Conservation (phyloP, 352 stramenopile species). For the Labyrinthula sp. region DNA sequence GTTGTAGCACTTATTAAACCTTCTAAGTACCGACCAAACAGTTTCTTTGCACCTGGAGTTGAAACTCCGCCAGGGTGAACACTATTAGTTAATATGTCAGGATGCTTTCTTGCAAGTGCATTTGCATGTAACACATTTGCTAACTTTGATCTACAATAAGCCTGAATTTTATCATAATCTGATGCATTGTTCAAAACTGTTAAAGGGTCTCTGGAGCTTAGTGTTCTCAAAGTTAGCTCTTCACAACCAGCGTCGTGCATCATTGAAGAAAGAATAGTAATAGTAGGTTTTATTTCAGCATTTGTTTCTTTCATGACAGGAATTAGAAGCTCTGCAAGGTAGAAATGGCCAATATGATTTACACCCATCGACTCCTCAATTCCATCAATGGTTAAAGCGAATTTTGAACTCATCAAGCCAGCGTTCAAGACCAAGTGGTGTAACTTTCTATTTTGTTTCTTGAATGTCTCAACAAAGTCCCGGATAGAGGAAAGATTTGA, state of each 20-base stretch:
- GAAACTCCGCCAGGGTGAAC: conserved; percentile 65
- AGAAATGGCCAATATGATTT: conserved; percentile 9
- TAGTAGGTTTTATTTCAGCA: too few species aligned
- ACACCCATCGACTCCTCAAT: conserved; percentile 1
- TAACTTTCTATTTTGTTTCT: too few species aligned
- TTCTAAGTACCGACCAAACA: too few species aligned
- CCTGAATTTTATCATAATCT: conserved; percentile 42
- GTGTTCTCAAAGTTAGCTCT: too few species aligned
- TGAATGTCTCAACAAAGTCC: too few species aligned
- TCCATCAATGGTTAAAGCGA: conserved; percentile 1
- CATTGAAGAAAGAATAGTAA: too few species aligned
- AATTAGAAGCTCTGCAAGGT: not conserved
- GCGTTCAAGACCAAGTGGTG: conserved; percentile 18
- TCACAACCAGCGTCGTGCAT: too few species aligned
- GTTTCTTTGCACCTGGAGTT: too few species aligned
- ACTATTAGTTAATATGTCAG: conserved; percentile 41
- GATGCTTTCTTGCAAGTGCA: conserved; percentile 56
- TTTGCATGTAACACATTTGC: conserved; percentile 75
- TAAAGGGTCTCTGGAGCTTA: too few species aligned
- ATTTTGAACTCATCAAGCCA: not conserved
- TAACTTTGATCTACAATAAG: conserved; percentile 72
- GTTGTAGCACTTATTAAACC: too few species aligned
- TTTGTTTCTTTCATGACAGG: not conserved
- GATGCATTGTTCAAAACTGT: conserved; percentile 7
- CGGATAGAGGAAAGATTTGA: too few species aligned